Percentiles rank a stretch among this genome's conserved stretches.
phyloP scores from a whole-genome alignment of 2,329 filamentous ascomycete genomes.

The Fusarium mangiferae region DNA sequence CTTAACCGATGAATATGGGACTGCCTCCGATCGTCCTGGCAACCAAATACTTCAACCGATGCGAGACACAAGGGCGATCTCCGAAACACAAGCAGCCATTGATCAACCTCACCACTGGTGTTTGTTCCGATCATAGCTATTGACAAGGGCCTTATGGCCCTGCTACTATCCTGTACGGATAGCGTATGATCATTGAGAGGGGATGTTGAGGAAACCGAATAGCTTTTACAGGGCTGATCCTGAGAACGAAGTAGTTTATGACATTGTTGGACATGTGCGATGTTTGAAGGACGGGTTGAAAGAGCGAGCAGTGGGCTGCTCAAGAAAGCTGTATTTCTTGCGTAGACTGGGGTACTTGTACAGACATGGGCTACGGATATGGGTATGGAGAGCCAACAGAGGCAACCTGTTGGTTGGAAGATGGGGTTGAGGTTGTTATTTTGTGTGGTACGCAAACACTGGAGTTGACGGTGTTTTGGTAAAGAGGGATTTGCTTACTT shows the following conservation, averaged over 20 bases:
- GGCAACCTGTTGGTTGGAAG: slow-evolving; percentile 32
- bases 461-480: slow-evolving; percentile 42
- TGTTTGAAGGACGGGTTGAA: slow-evolving; percentile 30
- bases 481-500: slow-evolving; percentile 29
- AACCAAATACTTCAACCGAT: slow-evolving; percentile 1
- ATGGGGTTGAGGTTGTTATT: slow-evolving; percentile 3
- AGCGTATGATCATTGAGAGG: slow-evolving; percentile 1
- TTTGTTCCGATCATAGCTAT: neutral
- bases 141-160: neutral
- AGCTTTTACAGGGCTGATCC: neutral
- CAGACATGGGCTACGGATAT: neutral
- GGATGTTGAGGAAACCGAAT: neutral
- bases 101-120: neutral
- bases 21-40: neutral
- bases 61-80: slow-evolving; percentile 14
- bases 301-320: slow-evolving; percentile 40
- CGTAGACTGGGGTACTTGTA: slow-evolving; percentile 41
- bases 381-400: slow-evolving; percentile 27
- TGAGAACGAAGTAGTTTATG: slow-evolving; percentile 19
- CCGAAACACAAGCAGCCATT: neutral
- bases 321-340: slow-evolving; percentile 27
- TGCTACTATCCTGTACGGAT: neutral
- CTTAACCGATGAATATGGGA: neutral
- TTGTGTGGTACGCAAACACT: slow-evolving; percentile 21
- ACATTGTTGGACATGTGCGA: slow-evolving; percentile 29